Evolutionary conservation across 345 rosid species (phyloP).

Genomic region (Triadica sebifera): DNA sequence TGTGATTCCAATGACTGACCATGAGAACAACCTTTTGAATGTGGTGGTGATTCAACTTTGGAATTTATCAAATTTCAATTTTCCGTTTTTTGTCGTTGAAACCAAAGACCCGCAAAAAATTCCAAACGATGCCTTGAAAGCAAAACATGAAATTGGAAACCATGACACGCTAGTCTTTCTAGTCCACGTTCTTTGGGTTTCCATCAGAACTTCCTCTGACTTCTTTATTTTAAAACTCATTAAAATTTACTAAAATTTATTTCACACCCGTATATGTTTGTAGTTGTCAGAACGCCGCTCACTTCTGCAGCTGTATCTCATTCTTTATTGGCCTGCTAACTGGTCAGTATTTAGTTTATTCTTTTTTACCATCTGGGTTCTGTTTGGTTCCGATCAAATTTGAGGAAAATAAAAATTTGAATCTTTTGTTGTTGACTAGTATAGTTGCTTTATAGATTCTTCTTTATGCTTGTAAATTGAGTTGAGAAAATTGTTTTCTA

Average conservation of each 20-base stretch:
- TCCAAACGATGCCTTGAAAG: background rate
- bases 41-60: constrained; percentile 1
- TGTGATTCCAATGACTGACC: background rate
- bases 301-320: background rate
- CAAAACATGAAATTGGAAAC: constrained; percentile 1
- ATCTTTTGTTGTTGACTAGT: background rate
- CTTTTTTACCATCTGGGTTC: constrained; percentile 21
- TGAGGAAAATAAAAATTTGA: background rate
- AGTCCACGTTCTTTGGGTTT: background rate
- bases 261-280: background rate
- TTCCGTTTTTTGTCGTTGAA: background rate
- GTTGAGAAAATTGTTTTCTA: background rate
- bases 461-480: background rate
- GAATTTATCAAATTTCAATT: background rate
- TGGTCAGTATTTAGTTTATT: constrained; percentile 1
- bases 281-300: background rate
- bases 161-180: constrained; percentile 7
- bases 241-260: background rate
- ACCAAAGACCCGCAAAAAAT: background rate
- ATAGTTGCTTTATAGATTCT: background rate
- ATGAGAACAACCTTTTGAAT: background rate
- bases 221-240: background rate
- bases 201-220: background rate
- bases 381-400: constrained; percentile 7
- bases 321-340: constrained; percentile 5